A percentile compares a stretch with the other conserved stretches of the same genome.
These are phyloP conservation scores for Podaxis pistillaris DNA, from an alignment of 768 basidiomycete species.

Conservation along the genomic window DNA sequence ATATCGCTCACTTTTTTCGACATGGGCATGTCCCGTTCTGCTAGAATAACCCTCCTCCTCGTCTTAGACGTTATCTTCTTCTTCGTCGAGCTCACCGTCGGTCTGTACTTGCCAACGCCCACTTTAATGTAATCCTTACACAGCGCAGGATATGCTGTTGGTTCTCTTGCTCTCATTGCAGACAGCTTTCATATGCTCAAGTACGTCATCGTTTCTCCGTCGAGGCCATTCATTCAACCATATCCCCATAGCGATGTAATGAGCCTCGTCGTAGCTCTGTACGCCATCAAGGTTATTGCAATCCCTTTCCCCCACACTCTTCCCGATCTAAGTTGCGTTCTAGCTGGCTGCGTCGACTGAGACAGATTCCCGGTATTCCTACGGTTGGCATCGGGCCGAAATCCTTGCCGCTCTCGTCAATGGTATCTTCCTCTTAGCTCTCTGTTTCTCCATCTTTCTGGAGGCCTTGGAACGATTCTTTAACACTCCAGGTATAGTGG, in stretches of 20 bases:
- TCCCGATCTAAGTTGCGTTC: neutral
- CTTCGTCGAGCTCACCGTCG: slow-evolving; percentile 79
- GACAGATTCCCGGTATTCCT: slow-evolving; percentile 79
- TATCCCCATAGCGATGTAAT: slow-evolving; percentile 78
- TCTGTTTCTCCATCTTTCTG: slow-evolving; percentile 93
- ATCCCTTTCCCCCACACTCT: neutral
- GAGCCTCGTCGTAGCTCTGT: slow-evolving; percentile 92
- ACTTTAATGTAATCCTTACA: slow-evolving; percentile 17
- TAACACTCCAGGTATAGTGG: slow-evolving; percentile 64
- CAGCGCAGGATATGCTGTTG: slow-evolving; percentile 83
- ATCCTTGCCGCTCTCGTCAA: slow-evolving; percentile 94
- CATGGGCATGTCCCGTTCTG: slow-evolving; percentile 60
- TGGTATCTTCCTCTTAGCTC: slow-evolving; percentile 93
- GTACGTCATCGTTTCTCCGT: slow-evolving; percentile 42
- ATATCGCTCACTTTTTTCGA: neutral
- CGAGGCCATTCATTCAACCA: slow-evolving; percentile 4
- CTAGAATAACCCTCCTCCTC: slow-evolving; percentile 73
- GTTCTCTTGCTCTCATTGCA: slow-evolving; percentile 91
- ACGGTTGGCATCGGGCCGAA: slow-evolving; percentile 99
- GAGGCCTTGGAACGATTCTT: slow-evolving; percentile 94
- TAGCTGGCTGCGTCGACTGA: slow-evolving; percentile 62
- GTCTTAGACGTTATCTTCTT: slow-evolving; percentile 87
- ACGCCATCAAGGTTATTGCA: slow-evolving; percentile 51
- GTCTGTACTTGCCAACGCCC: slow-evolving; percentile 34
- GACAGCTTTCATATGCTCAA: slow-evolving; percentile 99